Evolutionary conservation across 2,329 filamentous ascomycete species (phyloP).

Genomic region (Colletotrichum lini): DNA sequence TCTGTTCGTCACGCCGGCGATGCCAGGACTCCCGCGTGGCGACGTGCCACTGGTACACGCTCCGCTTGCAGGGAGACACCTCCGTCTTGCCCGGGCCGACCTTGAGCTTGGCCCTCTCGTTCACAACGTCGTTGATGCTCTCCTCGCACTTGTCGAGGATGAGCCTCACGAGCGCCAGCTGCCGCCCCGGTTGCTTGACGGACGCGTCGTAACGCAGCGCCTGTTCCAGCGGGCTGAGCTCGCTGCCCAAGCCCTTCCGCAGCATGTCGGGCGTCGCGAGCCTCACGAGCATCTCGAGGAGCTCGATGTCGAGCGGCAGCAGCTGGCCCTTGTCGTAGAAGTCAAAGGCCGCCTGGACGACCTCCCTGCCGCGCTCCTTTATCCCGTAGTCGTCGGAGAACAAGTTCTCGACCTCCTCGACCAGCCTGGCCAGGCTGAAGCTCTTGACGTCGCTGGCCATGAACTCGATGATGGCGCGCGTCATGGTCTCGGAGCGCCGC

Average conservation of each 20-base stretch:
- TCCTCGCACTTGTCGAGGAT: background rate
- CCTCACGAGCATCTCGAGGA: background rate
- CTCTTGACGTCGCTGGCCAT: background rate
- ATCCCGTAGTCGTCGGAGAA: background rate
- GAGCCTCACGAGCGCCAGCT: background rate
- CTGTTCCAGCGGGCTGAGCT: background rate
- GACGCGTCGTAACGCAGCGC: background rate
- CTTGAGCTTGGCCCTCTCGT: background rate
- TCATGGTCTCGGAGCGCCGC: background rate
- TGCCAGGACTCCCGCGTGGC: background rate
- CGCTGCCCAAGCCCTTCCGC: background rate
- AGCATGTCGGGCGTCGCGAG: background rate
- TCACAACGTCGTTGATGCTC: background rate
- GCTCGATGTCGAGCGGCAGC: constrained; percentile 1
- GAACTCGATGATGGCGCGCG: background rate
- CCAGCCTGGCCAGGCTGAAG: background rate
- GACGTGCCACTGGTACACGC: background rate
- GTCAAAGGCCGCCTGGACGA: background rate
- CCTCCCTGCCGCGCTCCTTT: background rate
- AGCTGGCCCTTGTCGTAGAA: background rate
- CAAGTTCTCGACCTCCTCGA: background rate
- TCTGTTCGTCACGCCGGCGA: background rate
- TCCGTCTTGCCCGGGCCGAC: background rate
- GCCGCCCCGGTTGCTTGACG: background rate
- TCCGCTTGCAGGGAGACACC: background rate